Evolutionary conservation across 176 grass and related monocot species (phyloP).

Genomic region (Tillandsia leiboldiana): DNA sequence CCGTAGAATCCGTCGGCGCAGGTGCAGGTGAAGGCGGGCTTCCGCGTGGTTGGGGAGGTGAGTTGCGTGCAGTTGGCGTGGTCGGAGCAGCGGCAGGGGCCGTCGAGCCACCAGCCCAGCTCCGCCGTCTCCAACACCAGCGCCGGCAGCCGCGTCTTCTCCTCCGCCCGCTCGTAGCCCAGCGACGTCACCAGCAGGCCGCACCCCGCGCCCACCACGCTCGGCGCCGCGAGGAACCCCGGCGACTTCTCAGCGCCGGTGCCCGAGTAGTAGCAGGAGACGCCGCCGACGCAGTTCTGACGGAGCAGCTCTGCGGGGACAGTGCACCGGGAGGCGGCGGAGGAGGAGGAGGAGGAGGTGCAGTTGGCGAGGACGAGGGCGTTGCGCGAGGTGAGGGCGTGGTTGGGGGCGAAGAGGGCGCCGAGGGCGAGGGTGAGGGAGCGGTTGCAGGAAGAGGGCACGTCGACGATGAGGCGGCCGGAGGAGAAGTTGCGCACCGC

Average conservation of each 20-base stretch:
- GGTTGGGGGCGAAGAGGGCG: constrained; percentile 1
- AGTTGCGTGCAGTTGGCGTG: constrained; percentile 17
- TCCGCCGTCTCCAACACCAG: neutral
- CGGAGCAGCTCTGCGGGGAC: neutral
- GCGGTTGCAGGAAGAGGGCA: constrained; percentile 14
- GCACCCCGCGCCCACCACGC: neutral
- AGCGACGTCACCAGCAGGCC: constrained; percentile 15
- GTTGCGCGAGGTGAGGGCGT: constrained; percentile 6
- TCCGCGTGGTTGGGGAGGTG: neutral
- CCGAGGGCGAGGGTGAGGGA: neutral
- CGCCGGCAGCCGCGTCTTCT: neutral
- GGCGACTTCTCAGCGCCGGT: neutral
- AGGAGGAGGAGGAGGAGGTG: too few relatives aligned
- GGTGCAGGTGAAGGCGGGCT: constrained; percentile 28
- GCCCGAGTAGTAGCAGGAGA: neutral
- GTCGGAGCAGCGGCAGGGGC: constrained; percentile 17
- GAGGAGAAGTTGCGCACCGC: constrained; percentile 31
- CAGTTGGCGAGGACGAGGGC: neutral
- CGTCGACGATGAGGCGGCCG: constrained; percentile 16
- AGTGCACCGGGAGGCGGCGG: neutral
- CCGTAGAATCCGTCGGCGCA: constrained; percentile 26
- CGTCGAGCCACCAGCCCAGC: constrained; percentile 36
- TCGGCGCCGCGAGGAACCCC: neutral
- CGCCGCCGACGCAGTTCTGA: neutral
- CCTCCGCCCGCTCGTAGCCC: neutral